Evolutionary conservation across 345 rosid genomes (phyloP).

Genomic region (Nephelium lappaceum): DNA sequence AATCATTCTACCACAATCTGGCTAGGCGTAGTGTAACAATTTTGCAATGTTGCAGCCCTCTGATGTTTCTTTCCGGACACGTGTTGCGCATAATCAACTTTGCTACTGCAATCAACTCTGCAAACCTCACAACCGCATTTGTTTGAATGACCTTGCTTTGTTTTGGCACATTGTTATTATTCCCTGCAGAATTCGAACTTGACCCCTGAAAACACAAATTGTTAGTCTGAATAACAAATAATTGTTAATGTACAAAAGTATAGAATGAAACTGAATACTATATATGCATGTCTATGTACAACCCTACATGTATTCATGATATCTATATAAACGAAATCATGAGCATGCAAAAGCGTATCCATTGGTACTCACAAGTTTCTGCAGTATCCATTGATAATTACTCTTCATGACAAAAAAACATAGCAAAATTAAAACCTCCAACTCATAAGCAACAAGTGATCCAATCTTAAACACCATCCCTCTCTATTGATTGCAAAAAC

Average conservation of each 20-base stretch:
- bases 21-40: not conserved
- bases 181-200: slow-evolving; percentile 6
- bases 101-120: slow-evolving; percentile 28
- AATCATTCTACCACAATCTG: too few species aligned
- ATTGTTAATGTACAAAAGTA: not conserved
- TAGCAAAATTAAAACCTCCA: too few species aligned
- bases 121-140: slow-evolving; percentile 31
- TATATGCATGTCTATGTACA: not conserved
- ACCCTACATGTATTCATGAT: too few species aligned
- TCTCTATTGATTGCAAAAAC: too few species aligned
- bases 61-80: slow-evolving; percentile 32
- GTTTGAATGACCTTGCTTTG: slow-evolving; percentile 14
- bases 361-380: too few species aligned
- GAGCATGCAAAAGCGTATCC: too few species aligned
- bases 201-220: slow-evolving; percentile 3
- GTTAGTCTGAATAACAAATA: slow-evolving; percentile 5
- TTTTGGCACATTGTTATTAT: slow-evolving; percentile 10
- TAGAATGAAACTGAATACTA: not conserved
- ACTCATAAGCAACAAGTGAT: too few species aligned
- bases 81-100: slow-evolving; percentile 30
- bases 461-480: too few species aligned
- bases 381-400: too few species aligned
- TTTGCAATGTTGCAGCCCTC: slow-evolving; percentile 12
- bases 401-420: too few species aligned
- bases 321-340: not conserved